phyloP scores from a whole-genome alignment of 2,329 filamentous ascomycete genomes.

The Botrytis deweyae region DNA sequence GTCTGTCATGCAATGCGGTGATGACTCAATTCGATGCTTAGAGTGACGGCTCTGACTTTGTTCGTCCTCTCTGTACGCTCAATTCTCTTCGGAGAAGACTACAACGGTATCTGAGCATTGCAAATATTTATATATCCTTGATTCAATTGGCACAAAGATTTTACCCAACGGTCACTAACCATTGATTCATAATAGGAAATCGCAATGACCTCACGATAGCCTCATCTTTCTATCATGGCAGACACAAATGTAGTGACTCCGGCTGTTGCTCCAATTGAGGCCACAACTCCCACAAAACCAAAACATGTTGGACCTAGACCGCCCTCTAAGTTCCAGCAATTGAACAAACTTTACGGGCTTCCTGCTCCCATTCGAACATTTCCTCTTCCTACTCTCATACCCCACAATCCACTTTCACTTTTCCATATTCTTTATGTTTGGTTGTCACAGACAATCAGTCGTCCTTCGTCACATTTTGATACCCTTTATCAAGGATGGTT shows the following conservation, averaged over 20 bases:
- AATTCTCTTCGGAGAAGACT: conserved; percentile 68
- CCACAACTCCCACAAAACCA: conserved; percentile 20
- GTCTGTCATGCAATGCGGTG: conserved; percentile 45
- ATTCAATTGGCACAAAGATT: background rate
- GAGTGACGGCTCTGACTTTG: conserved; percentile 47
- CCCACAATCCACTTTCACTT: conserved; percentile 87
- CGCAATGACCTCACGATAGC: conserved; percentile 35
- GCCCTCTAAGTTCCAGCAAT: conserved; percentile 44
- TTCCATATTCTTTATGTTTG: conserved; percentile 78
- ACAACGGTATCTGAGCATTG: conserved; percentile 93
- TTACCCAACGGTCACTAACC: background rate
- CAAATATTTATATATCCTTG: conserved; percentile 33
- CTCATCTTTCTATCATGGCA: conserved; percentile 32
- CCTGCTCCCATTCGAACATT: conserved; percentile 79
- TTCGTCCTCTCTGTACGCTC: conserved; percentile 62
- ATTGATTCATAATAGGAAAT: conserved; percentile 26
- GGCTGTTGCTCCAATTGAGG: conserved; percentile 18
- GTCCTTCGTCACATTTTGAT: conserved; percentile 62
- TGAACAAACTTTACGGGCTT: conserved; percentile 75
- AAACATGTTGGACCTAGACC: conserved; percentile 25
- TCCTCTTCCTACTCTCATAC: conserved; percentile 83
- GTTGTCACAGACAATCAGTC: conserved; percentile 67
- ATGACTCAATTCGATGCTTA: conserved; percentile 63
- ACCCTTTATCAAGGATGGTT: conserved; percentile 72
- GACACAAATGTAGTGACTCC: conserved; percentile 25